phyloP scores from a whole-genome alignment of 2,329 filamentous ascomycete genomes.

The Fusarium gaditjirri region DNA sequence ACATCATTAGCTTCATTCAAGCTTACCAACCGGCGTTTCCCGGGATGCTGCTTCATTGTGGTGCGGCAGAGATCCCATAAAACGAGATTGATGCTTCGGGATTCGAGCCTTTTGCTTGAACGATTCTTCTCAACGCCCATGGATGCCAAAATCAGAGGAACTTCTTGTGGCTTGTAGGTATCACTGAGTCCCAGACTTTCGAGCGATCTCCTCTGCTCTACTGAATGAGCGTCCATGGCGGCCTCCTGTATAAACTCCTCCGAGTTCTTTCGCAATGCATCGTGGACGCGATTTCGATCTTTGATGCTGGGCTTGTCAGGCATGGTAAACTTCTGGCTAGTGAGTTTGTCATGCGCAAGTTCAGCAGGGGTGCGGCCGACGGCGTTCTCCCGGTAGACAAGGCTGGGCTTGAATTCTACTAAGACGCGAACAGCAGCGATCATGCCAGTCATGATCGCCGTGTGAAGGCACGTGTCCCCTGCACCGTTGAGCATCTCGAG shows the following conservation, averaged over 20 bases:
- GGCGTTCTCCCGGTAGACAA: conserved; percentile 78
- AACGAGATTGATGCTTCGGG: conserved; percentile 32
- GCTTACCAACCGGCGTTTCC: conserved; percentile 62
- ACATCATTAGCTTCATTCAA: conserved; percentile 69
- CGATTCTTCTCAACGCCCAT: conserved; percentile 42
- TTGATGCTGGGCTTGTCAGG: conserved; percentile 22
- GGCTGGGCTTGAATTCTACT: conserved; percentile 64
- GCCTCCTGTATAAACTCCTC: conserved; percentile 26
- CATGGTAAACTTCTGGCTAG: conserved; percentile 51
- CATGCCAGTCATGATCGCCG: conserved; percentile 56
- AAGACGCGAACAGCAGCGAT: conserved; percentile 55
- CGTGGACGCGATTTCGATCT: neutral
- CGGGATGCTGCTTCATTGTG: conserved; percentile 46
- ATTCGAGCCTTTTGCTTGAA: conserved; percentile 3
- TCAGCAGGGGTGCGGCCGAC: conserved; percentile 80
- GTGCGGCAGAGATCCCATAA: conserved; percentile 51
- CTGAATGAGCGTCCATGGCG: conserved; percentile 17
- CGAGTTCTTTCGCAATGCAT: conserved; percentile 4
- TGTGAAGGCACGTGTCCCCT: conserved; percentile 74
- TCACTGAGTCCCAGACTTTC: conserved; percentile 44
- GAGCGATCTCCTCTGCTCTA: conserved; percentile 35
- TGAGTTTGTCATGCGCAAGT: conserved; percentile 67
- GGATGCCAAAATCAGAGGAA: conserved; percentile 41
- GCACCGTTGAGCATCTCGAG: conserved; percentile 70
- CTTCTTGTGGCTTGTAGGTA: conserved; percentile 42